Base-by-base conservation (phyloP, 306 rosid genomes). In the Crotalaria pallida region DNA sequence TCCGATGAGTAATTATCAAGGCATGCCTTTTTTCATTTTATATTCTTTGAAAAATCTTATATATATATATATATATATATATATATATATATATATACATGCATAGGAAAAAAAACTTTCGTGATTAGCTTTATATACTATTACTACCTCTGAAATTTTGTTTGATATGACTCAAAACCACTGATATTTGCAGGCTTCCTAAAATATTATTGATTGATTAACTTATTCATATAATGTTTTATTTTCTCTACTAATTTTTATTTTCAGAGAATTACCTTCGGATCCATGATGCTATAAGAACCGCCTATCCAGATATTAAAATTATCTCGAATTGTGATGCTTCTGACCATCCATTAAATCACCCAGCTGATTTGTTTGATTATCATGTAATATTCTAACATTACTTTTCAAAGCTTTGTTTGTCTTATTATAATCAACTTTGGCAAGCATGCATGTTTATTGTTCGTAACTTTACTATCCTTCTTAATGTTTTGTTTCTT, bases 291-390 rank as follows among this genome's bases (percentile, higher is more conserved):
- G n/a, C n/a, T 56, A 77, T 63, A 84, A 84, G 15, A 22, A 44
- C 11, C 18, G 79, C 63, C 50, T 87, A 87, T 74, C 92, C 92
- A 1, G 87, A 89, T 74, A 87, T 87, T 52, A 56, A 77, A 72
- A 81, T 87, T 0, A 89, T 89, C 48, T 79, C 92, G 26, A 87
- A 89, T 79, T 89, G 92, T n/a, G 96, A 89, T 51, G 92, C 72
- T 21, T 84, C 88, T 65, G 56, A 79, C 31, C 24, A 4, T 18
- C 65, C 21, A 44, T 83, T 89, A 80, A 79, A 83, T 79, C 96
- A 89, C 68, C 92, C 92, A 1, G 90, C 90, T 58, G 90, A 89
- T 57, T 65, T 83, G 48, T 87, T 79, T 58, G 96, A 89, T 79
- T 89, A 58, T 41, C 96, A 89, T 81, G 96, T 89, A 87, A 76